These are phyloP conservation scores for Saccharomycopsis synnaedendra DNA, from an alignment of 805 yeast genomes.

Conservation along the genomic window DNA sequence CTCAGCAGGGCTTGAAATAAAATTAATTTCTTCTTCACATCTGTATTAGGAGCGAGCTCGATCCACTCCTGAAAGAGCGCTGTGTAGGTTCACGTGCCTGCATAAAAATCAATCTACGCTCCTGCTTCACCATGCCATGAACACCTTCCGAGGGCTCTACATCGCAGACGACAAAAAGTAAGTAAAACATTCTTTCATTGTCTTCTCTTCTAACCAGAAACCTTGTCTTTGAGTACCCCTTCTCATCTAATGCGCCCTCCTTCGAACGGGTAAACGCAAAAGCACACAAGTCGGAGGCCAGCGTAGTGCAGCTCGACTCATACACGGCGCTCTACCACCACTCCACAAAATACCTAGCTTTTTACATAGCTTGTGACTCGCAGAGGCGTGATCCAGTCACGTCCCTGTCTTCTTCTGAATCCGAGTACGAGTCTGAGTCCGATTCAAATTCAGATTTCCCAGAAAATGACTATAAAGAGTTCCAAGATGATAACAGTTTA, in stretches of 20 bases:
- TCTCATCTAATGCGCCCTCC: constrained; percentile 24
- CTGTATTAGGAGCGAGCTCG: too few species aligned
- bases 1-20: too few species aligned
- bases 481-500: constrained; percentile 3
- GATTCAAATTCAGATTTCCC: constrained; percentile 11
- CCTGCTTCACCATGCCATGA: neutral
- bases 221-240: constrained; percentile 28
- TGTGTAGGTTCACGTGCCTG: too few species aligned
- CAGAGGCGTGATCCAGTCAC: neutral
- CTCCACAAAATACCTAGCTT: constrained; percentile 6
- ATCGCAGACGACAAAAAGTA: constrained; percentile 31
- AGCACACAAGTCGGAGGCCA: constrained; percentile 16
- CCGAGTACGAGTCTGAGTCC: neutral
- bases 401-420: neutral
- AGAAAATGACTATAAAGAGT: constrained; percentile 13
- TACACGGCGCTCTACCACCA: constrained; percentile 7
- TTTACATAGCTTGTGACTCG: constrained; percentile 5
- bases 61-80: too few species aligned
- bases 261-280: constrained; percentile 22
- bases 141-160: constrained; percentile 19
- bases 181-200: constrained; percentile 11
- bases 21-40: too few species aligned
- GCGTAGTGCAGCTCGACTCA: constrained; percentile 13
- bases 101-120: too few species aligned
- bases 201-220: constrained; percentile 19